phyloP scores from a whole-genome alignment of 2,329 filamentous ascomycete genomes.

The Taxawa tesnikishii region DNA sequence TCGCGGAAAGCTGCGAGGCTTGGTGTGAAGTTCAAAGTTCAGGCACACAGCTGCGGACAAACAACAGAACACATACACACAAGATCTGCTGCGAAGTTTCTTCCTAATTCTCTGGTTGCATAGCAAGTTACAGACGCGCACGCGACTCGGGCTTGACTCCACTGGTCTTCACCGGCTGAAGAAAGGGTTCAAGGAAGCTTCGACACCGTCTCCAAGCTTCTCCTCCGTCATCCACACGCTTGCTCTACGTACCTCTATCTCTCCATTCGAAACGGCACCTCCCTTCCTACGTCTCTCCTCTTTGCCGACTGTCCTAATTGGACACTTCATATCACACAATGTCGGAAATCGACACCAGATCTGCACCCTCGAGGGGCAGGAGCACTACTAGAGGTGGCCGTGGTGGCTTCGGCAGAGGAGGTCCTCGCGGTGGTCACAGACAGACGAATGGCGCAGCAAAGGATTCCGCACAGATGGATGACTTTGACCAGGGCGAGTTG shows the following conservation, averaged over 20 bases:
- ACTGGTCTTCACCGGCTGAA: not conserved
- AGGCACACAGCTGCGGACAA: too few species aligned
- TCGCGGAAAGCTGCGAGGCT: too few species aligned
- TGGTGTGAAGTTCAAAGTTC: too few species aligned
- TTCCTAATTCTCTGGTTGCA: too few species aligned
- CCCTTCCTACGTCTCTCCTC: slow-evolving; percentile 7
- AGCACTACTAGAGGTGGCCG: slow-evolving; percentile 79
- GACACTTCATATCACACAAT: slow-evolving; percentile 38
- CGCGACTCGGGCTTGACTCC: too few species aligned
- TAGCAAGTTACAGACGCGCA: too few species aligned
- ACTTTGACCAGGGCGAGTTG: slow-evolving; percentile 75
- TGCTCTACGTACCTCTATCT: not conserved
- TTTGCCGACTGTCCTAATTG: slow-evolving; percentile 6
- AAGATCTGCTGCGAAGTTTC: too few species aligned
- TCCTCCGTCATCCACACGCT: slow-evolving; percentile 1
- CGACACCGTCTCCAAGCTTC: not conserved
- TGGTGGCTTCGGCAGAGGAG: slow-evolving; percentile 48
- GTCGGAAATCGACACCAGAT: slow-evolving; percentile 88
- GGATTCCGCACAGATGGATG: slow-evolving; percentile 45
- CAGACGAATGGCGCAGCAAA: slow-evolving; percentile 58
- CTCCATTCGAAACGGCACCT: not conserved
- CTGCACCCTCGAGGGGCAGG: slow-evolving; percentile 74
- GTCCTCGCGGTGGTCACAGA: slow-evolving; percentile 28
- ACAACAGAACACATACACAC: too few species aligned
- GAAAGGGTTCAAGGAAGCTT: slow-evolving; percentile 2